Base-by-base conservation (phyloP, 352 stramenopile genomes). In the Pythium volutum region DNA sequence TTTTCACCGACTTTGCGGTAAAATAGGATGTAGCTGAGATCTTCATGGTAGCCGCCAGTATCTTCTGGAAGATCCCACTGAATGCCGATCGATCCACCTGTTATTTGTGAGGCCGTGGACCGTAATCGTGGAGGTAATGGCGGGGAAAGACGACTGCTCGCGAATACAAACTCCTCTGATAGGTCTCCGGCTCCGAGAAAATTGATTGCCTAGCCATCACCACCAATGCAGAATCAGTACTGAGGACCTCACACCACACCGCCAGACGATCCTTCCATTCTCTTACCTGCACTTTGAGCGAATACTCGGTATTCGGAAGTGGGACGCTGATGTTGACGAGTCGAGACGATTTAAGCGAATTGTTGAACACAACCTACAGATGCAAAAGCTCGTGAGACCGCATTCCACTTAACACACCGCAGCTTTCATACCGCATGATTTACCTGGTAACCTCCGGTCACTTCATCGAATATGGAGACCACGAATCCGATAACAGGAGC, bases 101-200 rank as follows among this genome's bases (percentile, higher is more conserved):
- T 85, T 12, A 27, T 43, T 7, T 15, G 54, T 2, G 49, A 55
- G 9, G 50, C 27, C 23, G 52, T 60, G 9, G 2, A 2, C 10
- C 49, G 59, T 11, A 89, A 53, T n/a, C 55, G 65, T n/a, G 77
- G 79, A 4, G 77, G 74, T 22, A 71, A 59, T 50, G 79, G 74
- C 8, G 62, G 57, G 20, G 79, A 89, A 0, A 84, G 26, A 10
- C 50, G 23, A 9, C 64, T 66, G 22, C 69, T 87, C n/a, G 39
- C 8, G 43, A 83, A 71, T 2, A 22, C 12, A 46, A 81, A 76
- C 8, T 56, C 15, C 0, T 68, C 36, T 0, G 79, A 87, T 5
- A 64, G 22, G 5, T 69, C 58, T 1, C 79, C 74, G 16, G 22
- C 8, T 12, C 73, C 79, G 4, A 87, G 52, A 31, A 73, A 59